Evolutionary conservation across 139 green algal genomes (phyloP), one percentile per base, ranked within the genome.

Genomic region (Spirogloea muscicola): DNA sequence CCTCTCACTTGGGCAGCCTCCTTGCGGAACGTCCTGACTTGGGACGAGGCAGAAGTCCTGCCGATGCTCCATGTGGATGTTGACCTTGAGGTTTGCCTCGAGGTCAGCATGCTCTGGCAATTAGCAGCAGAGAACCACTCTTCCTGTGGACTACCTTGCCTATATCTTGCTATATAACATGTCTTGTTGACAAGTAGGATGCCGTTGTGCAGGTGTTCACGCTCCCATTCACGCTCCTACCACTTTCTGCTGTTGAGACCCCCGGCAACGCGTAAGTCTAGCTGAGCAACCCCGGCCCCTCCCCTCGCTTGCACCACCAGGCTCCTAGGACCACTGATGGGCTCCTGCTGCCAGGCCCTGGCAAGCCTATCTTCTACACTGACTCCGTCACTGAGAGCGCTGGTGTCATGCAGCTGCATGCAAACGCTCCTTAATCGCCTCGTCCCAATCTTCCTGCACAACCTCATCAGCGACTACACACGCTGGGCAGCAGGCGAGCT

Each of bases 161-260:
- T n/a, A n/a, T n/a, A n/a, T n/a, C n/a, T n/a, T n/a, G n/a, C n/a
- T n/a, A n/a, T n/a, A n/a, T n/a, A n/a, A n/a, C n/a, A n/a, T n/a
- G n/a, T n/a, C n/a, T n/a, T n/a, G n/a, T n/a, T n/a, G n/a, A n/a
- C n/a, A n/a, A n/a, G n/a, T n/a, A n/a, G n/a, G n/a, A n/a, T n/a
- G n/a, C n/a, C n/a, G n/a, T n/a, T 49, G 25, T 49, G 48, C 49
- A 74, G 52, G 49, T 74, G 4, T 74, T 66, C 52, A 74, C 64
- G 21, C 4, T 74, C 27, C 64, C 64, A 4, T 74, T 74, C 52
- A 74, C 64, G 37, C 48, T 74, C 31, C 64, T 74, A 7, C 64
- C 64, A 5, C 16, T 74, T 6, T 74, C 64, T 74, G 64, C 64
- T 13, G 64, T 74, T 37, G 64, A 74, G 64, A 42, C 9, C 27